Evolutionary conservation across 2,329 filamentous ascomycete genomes (phyloP).

Genomic region (Cladophialophora psammophila): DNA sequence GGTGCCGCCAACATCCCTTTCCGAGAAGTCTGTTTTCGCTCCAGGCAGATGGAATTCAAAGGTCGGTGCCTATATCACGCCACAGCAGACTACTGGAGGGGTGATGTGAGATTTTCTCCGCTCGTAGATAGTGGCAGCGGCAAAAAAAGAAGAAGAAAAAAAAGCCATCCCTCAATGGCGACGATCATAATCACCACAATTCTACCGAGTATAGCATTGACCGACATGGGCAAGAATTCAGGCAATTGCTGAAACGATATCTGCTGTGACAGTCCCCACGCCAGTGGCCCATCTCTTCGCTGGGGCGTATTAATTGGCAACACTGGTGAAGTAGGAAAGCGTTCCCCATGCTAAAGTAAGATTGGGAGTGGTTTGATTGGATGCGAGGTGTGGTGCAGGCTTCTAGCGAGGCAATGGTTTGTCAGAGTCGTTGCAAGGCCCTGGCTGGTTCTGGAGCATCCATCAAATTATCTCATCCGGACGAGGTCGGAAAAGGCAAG

Average conservation of each 20-base stretch:
- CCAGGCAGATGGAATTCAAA: conserved; percentile 24
- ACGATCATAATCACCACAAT: neutral
- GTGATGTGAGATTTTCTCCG: neutral
- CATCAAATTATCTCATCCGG: conserved; percentile 23
- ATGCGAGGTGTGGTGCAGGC: conserved; percentile 2
- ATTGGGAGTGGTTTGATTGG: conserved; percentile 26
- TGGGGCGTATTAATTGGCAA: conserved; percentile 22
- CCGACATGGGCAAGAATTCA: conserved; percentile 1
- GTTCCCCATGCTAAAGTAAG: conserved; percentile 23
- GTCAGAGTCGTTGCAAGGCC: conserved; percentile 20
- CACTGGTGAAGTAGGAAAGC: conserved; percentile 13
- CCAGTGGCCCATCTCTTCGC: neutral
- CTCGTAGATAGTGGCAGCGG: neutral
- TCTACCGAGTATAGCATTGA: neutral
- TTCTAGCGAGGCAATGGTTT: conserved; percentile 24
- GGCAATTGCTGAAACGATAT: conserved; percentile 28
- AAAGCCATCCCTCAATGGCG: neutral
- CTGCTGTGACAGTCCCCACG: conserved; percentile 26
- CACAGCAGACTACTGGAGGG: neutral
- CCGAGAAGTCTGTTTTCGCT: conserved; percentile 9
- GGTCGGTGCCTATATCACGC: conserved; percentile 13
- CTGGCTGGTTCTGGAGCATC: neutral
- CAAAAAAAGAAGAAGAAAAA: neutral
- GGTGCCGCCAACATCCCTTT: neutral
- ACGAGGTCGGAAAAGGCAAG: conserved; percentile 19